These are phyloP conservation scores for Trichoderma parareesei DNA, from an alignment of 495 filamentous ascomycete genomes.

Conservation along the genomic window DNA sequence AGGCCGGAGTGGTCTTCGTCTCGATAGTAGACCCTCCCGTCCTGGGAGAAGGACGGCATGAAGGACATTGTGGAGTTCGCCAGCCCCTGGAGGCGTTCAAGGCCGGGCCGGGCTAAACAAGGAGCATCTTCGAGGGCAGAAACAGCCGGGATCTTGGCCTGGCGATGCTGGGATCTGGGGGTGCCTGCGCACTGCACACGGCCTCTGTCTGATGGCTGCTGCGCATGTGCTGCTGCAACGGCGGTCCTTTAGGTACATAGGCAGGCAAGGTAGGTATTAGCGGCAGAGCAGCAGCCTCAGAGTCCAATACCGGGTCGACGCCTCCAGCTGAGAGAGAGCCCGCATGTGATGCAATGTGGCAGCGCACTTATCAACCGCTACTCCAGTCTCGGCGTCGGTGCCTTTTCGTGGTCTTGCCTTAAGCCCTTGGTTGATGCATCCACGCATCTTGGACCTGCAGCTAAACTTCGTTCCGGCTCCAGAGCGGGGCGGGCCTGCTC, in stretches of 20 bases:
- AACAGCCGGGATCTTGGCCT: constrained; percentile 1
- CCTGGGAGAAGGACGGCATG: constrained; percentile 15
- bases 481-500: constrained; percentile 2
- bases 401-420: no score
- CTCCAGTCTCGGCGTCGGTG: background rate
- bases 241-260: no score
- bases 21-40: constrained; percentile 18
- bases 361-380: background rate
- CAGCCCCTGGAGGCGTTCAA: constrained; percentile 4
- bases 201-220: no score
- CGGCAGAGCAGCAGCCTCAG: no score
- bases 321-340: background rate
- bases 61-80: constrained; percentile 8
- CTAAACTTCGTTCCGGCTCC: background rate
- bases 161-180: constrained; percentile 1
- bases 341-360: constrained; percentile 5
- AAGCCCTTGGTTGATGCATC: background rate
- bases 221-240: no score
- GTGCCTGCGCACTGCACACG: background rate
- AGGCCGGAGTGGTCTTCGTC: constrained; percentile 18
- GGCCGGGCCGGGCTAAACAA: constrained; percentile 1
- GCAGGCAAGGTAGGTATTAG: no score
- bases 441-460: background rate
- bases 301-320: no score
- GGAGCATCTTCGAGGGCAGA: constrained; percentile 4